Base-by-base conservation (phyloP, 1,284 basidiomycete genomes). In the Trichosporon coremiiforme region DNA sequence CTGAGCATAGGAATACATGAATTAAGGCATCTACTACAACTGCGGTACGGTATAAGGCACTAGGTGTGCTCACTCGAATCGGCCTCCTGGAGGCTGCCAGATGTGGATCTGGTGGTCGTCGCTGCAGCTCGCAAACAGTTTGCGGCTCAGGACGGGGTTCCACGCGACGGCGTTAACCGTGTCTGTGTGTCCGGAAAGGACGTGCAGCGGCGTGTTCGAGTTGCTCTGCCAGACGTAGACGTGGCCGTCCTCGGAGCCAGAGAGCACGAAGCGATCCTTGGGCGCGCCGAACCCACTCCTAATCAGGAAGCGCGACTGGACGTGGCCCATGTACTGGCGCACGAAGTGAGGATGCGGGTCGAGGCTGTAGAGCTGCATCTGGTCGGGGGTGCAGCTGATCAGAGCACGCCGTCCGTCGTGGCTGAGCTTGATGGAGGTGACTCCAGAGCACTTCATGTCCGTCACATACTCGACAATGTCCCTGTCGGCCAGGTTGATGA, bases 221-320 rank as follows among this genome's bases (percentile, higher is more conserved):
- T 93, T 91, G 66, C 91, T 90, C 82, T 98, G 93, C 95, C 96
- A 99, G 25, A 98, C 88, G 84, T 98, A 98, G 65, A 98, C 90
- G 74, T 91, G 91, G 55, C 90, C 89, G 85, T 97, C 92, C 89
- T 98, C 95, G 80, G 93, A 95, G 33, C 97, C 97, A 77, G 92
- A 95, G 68, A 95, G 87, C 64, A 99, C 88, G 79, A 97, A 96
- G 78, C 91, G 92, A 71, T 91, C 90, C 77, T 93, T 90, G 36
- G 90, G 85, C n/a, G 95, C 95, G 31, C 95, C 97, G 82, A 98
- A 98, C 78, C 93, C 95, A 80, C 92, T 93, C 70, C 93, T 88
- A 72, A 99, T 92, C 72, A 98, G 89, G 82, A 93, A 92, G 50
- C 87, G 86, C 3, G 88, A 88, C 82, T 95, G 93, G 45, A 87